A percentile compares a stretch with the other conserved stretches of the same genome.
phyloP scores from a whole-genome alignment of 805 yeast species.

The Starmerella apis region DNA sequence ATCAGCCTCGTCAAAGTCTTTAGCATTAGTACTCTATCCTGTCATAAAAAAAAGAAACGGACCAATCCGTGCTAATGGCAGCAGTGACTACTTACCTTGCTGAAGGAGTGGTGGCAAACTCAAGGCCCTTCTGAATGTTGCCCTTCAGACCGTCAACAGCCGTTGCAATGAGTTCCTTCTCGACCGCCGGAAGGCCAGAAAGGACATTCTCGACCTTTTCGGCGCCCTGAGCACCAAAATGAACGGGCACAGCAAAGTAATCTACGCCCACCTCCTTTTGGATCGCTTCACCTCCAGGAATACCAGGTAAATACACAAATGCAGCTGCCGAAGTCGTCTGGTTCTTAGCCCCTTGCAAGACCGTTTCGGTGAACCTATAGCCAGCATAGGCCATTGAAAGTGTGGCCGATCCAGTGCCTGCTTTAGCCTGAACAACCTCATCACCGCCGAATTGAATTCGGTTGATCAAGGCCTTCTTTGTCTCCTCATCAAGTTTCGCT shows the following conservation, averaged over 20 bases:
- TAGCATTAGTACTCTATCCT: conserved; percentile 5
- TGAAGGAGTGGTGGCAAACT: conserved; percentile 43
- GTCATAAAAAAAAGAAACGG: background rate
- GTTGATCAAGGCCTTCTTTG: conserved; percentile 52
- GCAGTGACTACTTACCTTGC: conserved; percentile 20
- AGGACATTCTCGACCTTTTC: conserved; percentile 49
- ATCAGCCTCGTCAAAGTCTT: conserved; percentile 5
- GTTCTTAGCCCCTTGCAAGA: conserved; percentile 36
- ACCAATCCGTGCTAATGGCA: background rate
- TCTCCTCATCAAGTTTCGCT: conserved; percentile 33
- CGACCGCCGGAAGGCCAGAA: conserved; percentile 63
- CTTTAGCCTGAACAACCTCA: conserved; percentile 90
- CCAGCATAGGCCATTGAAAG: conserved; percentile 95
- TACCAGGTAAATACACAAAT: conserved; percentile 34
- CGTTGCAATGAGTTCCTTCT: conserved; percentile 68
- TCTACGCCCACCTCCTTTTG: conserved; percentile 64
- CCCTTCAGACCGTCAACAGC: conserved; percentile 84
- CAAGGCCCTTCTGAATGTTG: conserved; percentile 90
- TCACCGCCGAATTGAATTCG: conserved; percentile 96
- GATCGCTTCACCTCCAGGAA: conserved; percentile 47
- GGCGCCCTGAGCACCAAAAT: conserved; percentile 66
- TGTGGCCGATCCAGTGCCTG: conserved; percentile 92
- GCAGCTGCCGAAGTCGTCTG: conserved; percentile 35
- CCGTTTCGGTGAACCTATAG: conserved; percentile 61
- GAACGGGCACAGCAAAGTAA: conserved; percentile 64